Evolutionary conservation across 129 eudicot genomes (phyloP).

Genomic region (Helianthus tuberosus): DNA sequence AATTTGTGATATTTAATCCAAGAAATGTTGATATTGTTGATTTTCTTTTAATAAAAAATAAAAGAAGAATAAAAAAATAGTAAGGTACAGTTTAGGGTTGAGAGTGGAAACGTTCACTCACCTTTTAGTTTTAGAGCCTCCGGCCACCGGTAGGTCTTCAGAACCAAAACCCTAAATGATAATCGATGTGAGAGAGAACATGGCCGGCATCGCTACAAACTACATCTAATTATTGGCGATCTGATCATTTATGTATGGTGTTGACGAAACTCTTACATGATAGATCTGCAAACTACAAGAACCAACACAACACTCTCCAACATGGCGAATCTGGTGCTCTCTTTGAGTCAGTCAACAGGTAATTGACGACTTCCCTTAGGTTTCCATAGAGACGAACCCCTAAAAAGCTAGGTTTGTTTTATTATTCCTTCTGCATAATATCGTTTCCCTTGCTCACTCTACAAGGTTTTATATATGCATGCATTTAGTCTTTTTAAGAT

Average conservation of each 20-base stretch:
- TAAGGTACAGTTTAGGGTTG: slow-evolving; percentile 18
- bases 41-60: background rate
- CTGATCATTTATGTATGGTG: background rate
- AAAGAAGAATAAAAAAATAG: background rate
- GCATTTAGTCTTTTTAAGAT: slow-evolving; percentile 21
- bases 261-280: too few relatives aligned
- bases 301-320: background rate
- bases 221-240: background rate
- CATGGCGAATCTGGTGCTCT: background rate
- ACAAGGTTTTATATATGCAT: background rate
- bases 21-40: slow-evolving; percentile 9
- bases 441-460: background rate
- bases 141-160: background rate
- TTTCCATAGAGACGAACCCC: slow-evolving; percentile 9
- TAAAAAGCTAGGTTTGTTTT: background rate
- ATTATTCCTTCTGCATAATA: background rate
- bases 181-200: background rate
- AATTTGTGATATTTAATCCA: slow-evolving; percentile 6
- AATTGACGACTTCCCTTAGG: background rate
- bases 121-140: slow-evolving; percentile 8
- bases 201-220: background rate
- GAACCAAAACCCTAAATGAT: background rate
- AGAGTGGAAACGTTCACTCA: slow-evolving; percentile 9
- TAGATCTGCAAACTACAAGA: too few relatives aligned
- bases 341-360: background rate